Conservation (phyloP, 2,329 filamentous ascomycete genomes). For the Aspergillus brasiliensis region DNA sequence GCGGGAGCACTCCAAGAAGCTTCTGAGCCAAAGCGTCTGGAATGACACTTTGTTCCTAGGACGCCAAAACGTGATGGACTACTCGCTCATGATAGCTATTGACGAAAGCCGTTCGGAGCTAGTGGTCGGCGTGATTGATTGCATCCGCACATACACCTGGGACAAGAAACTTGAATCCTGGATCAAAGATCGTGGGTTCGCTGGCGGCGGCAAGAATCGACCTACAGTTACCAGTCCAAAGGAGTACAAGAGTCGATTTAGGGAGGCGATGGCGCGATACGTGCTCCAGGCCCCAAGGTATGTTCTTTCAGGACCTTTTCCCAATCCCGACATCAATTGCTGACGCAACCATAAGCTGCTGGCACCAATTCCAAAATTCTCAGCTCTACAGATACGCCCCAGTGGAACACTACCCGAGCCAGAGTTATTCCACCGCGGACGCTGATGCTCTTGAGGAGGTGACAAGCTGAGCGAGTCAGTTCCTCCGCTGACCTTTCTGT, state of each 20-base stretch:
- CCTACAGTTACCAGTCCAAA: slow-evolving; percentile 96
- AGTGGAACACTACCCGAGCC: slow-evolving; percentile 27
- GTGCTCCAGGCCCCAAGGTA: slow-evolving; percentile 56
- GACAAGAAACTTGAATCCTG: slow-evolving; percentile 99
- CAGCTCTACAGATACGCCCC: slow-evolving; percentile 33
- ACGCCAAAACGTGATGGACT: slow-evolving; percentile 98
- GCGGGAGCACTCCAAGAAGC: slow-evolving; percentile 92
- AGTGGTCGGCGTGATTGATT: slow-evolving; percentile 97
- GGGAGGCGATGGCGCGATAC: slow-evolving; percentile 93
- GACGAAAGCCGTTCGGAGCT: slow-evolving; percentile 88
- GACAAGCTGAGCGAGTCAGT: not conserved
- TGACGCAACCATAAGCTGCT: slow-evolving; percentile 38
- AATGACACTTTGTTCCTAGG: slow-evolving; percentile 96
- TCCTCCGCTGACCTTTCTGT: not conserved
- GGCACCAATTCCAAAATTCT: slow-evolving; percentile 48
- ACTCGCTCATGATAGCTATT: slow-evolving; percentile 96
- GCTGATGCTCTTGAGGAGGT: slow-evolving; percentile 24
- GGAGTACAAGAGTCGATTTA: slow-evolving; percentile 94
- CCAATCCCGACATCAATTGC: not conserved
- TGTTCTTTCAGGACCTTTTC: slow-evolving; percentile 19
- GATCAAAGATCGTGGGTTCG: slow-evolving; percentile 96
- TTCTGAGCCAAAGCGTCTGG: slow-evolving; percentile 88
- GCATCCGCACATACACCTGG: slow-evolving; percentile 98
- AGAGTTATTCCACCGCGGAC: slow-evolving; percentile 20
- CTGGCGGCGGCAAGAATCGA: slow-evolving; percentile 74